phyloP scores from a whole-genome alignment of 2,329 filamentous ascomycete genomes.

The Alternaria angustiovoidea region DNA sequence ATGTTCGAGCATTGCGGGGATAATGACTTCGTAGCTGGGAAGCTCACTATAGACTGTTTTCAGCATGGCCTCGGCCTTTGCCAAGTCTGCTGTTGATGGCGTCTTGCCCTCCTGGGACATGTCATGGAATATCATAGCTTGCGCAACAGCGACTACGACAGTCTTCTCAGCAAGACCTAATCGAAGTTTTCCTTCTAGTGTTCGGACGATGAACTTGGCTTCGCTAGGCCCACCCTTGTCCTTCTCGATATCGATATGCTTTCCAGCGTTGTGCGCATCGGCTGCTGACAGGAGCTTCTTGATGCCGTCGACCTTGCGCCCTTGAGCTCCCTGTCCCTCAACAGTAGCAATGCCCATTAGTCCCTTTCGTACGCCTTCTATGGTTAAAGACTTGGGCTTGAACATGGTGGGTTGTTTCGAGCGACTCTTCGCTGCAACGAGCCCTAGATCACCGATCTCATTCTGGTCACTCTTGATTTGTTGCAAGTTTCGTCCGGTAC shows the following conservation, averaged over 20 bases:
- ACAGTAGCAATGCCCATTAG: constrained; percentile 88
- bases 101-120: constrained; percentile 72
- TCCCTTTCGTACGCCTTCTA: constrained; percentile 85
- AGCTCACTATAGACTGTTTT: constrained; percentile 97
- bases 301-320: constrained; percentile 90
- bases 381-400: constrained; percentile 89
- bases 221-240: constrained; percentile 95
- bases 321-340: constrained; percentile 85
- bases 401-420: constrained; percentile 98
- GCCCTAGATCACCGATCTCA: constrained; percentile 92
- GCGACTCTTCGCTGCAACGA: constrained; percentile 94
- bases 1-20: constrained; percentile 86
- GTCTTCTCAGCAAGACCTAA: constrained; percentile 92
- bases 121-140: constrained; percentile 87
- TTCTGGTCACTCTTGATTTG: constrained; percentile 96
- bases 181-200: constrained; percentile 91
- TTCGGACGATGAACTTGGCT: constrained; percentile 91
- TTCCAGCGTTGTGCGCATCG: constrained; percentile 73
- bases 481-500: constrained; percentile 83
- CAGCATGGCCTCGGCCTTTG: constrained; percentile 82
- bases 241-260: constrained; percentile 80
- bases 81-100: constrained; percentile 78
- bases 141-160: constrained; percentile 86
- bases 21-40: constrained; percentile 92
- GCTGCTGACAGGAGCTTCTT: constrained; percentile 95